Evolutionary conservation across 495 filamentous ascomycete species (phyloP).

Genomic region (Xylaria flabelliformis): DNA sequence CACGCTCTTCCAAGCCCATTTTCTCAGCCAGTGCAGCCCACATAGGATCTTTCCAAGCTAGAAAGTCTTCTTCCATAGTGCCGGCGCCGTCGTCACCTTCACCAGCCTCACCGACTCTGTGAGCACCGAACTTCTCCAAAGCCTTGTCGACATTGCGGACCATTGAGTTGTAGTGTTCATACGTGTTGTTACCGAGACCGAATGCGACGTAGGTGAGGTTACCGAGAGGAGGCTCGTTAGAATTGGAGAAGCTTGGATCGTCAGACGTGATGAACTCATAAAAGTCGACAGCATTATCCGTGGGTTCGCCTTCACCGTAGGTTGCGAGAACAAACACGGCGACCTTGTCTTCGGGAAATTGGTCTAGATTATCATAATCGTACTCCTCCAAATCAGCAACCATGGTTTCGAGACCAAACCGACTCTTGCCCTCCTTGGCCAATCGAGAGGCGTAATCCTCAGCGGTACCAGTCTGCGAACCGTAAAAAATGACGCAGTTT

Average conservation of each 20-base stretch:
- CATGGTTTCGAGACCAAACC: constrained; percentile 98
- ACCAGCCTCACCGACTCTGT: constrained; percentile 83
- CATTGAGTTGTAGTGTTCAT: constrained; percentile 99
- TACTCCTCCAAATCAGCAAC: constrained; percentile 98
- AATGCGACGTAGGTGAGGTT: constrained; percentile 95
- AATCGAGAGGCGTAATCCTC: constrained; percentile 98
- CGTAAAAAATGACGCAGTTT: constrained; percentile 98
- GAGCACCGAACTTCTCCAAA: constrained; percentile 79
- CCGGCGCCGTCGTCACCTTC: constrained; percentile 98
- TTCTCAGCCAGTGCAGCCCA: constrained; percentile 82
- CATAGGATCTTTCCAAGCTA: constrained; percentile 99
- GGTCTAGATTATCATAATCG: constrained; percentile 93
- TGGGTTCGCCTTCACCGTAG: constrained; percentile 98
- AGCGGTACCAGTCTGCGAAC: constrained; percentile 96
- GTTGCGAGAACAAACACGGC: constrained; percentile 96
- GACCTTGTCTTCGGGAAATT: constrained; percentile 86
- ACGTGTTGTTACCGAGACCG: constrained; percentile 97
- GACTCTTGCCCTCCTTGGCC: constrained; percentile 95
- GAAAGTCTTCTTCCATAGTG: constrained; percentile 99
- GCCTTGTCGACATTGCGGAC: constrained; percentile 87
- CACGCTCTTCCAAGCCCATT: constrained; percentile 91
- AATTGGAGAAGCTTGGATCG: constrained; percentile 79
- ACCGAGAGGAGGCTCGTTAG: constrained; percentile 75
- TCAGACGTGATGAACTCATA: constrained; percentile 93
- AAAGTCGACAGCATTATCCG: constrained; percentile 98